phyloP scores from a whole-genome alignment of 192 early-diverging fungal species.

The Chytriomyces sp. region DNA sequence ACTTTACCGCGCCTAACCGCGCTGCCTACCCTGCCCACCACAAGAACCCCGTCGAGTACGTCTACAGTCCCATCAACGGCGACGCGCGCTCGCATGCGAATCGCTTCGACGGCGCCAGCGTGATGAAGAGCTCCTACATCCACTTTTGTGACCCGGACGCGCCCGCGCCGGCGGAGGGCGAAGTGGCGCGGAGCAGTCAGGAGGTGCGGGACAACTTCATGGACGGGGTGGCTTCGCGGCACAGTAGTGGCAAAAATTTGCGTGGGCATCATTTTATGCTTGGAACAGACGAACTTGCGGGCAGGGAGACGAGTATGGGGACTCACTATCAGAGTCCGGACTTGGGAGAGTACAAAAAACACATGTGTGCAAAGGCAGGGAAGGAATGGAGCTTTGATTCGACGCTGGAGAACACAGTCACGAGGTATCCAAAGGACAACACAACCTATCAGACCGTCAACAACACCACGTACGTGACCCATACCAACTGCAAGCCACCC shows the following conservation, averaged over 20 bases:
- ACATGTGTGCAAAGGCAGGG: background rate
- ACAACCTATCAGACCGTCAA: conserved; percentile 20
- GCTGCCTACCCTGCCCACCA: conserved; percentile 7
- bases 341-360: background rate
- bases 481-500: background rate
- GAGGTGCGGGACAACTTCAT: background rate
- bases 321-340: background rate
- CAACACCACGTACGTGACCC: conserved; percentile 4
- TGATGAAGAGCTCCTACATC: conserved; percentile 5
- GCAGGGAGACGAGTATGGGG: background rate
- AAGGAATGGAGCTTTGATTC: conserved; percentile 20
- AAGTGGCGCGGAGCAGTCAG: background rate
- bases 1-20: background rate
- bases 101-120: background rate
- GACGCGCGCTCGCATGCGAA: background rate
- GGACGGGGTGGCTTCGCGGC: background rate
- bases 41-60: background rate
- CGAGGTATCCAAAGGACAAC: conserved; percentile 20
- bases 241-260: conserved; percentile 1
- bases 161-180: background rate
- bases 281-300: background rate
- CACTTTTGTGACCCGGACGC: conserved; percentile 11
- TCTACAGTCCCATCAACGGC: conserved; percentile 12
- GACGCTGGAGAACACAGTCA: conserved; percentile 21
- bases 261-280: conserved; percentile 13